Base-by-base conservation (phyloP, 139 green algal species). In the Chara braunii region DNA sequence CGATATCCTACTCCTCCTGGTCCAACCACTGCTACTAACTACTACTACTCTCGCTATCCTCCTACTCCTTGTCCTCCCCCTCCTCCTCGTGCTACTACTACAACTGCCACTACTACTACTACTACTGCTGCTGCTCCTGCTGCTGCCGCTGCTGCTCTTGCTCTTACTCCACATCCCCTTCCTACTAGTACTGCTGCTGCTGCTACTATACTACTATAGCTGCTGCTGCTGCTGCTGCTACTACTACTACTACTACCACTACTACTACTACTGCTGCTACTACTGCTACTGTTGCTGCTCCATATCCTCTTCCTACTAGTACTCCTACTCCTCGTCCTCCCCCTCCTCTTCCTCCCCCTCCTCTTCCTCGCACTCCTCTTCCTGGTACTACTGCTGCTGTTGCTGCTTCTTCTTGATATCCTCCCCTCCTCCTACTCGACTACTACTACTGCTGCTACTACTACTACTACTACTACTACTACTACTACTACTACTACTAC, bases 401-500 rank as follows among this genome's bases (percentile, higher is more conserved):
- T 48, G 18, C 40, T 48, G 40, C 40, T 48, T n/a, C 40, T 48
- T n/a, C 40, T 48, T 48, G 18, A 18, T 48, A 48, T 18, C 18
- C 18, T 18, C 18, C 18, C 40, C 18, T n/a, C 40, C 18, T n/a
- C 40, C 18, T n/a, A 18, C 18, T n/a, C 40, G 18, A 48, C 40
- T 48, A 48, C 40, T 48, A 48, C 40, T 48, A 48, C 40, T 48
- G 18, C 40, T 48, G 18, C 40, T 48, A 48, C 40, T 48, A 48
- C 40, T 48, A 48, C 40, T 48, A 48, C 40, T 48, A 48, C 18
- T 48, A 48, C 40, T 48, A 48, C 40, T 48, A 48, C 40, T 48
- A 48, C 18, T 48, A 48, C 40, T 48, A 48, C 40, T 48, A 48
- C 40, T 48, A 48, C 40, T 48, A 48, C 40, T 48, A 48, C 18